Evolutionary conservation across 148 eudicot species (phyloP), one percentile per base, ranked within the genome.

Genomic region (Mesembryanthemum crystallinum): DNA sequence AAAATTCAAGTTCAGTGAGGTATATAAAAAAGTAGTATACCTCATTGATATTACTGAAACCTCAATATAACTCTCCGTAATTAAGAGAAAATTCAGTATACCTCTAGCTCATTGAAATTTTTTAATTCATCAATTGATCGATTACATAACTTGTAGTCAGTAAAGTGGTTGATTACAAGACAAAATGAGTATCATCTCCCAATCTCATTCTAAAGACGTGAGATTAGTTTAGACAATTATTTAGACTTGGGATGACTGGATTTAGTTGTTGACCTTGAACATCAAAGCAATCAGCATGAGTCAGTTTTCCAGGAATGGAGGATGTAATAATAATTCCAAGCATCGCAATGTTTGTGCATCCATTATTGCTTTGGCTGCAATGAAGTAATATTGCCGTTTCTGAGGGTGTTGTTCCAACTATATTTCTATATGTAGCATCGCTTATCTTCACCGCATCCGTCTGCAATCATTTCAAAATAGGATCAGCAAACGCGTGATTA

Each of bases 311-410:
- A n/a, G 32, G 69, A 7, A 18, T 29, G 0, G 62, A 33, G 0
- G 71, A 75, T 30, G 63, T 75, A 24, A 75, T 52, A 15, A 32
- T n/a, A 14, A 25, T 18, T 51, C 35, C 27, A 9, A 64, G 33
- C 42, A 75, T 24, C 0, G 21, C 6, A 23, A 75, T 61, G 51
- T 73, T 57, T 75, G 27, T 66, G 72, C 77, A 74, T 64, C 49
- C 70, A n/a, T n/a, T n/a, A 28, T 32, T 13, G 4, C 11, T 64
- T 64, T 64, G 70, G 51, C 77, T 64, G 30, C 78, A 75, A 64
- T 75, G 64, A 3, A 75, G 47, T 37, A 17, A 3, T 28, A 75
- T 57, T 57, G 72, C 78, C 11, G 2, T 11, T 2, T 75, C 51
- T 20, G 72, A 33, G 1, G 29, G 0, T 42, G 78, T n/a, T 33